Conservation (phyloP, 1,139 yeast genomes). For the Magnusiomyces sp. region DNA sequence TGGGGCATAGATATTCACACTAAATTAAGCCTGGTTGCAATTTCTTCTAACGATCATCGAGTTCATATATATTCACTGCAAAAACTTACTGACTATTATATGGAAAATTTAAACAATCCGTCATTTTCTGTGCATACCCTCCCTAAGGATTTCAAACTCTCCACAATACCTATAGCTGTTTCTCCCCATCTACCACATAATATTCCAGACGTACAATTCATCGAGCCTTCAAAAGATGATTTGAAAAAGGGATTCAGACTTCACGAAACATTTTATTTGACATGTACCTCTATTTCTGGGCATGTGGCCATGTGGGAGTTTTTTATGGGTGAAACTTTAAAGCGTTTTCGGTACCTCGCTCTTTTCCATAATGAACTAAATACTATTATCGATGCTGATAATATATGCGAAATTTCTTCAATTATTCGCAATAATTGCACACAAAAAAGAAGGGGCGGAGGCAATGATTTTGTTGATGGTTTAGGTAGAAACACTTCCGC, state of each 20-base stretch:
- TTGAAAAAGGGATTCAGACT: constrained; percentile 5
- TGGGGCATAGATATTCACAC: constrained; percentile 55
- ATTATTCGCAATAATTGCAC: too few relatives aligned
- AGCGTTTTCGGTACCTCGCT: too few relatives aligned
- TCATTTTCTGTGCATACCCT: background rate
- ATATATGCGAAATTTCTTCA: too few relatives aligned
- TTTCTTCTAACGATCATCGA: constrained; percentile 51
- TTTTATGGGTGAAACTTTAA: constrained; percentile 13
- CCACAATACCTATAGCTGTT: constrained; percentile 2
- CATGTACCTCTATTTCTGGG: constrained; percentile 24
- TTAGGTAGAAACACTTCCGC: too few relatives aligned
- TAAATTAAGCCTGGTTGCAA: constrained; percentile 37
- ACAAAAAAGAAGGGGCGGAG: too few relatives aligned
- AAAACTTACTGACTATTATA: too few relatives aligned
- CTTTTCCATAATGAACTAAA: too few relatives aligned
- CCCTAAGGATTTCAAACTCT: background rate
- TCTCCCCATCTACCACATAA: constrained; percentile 47
- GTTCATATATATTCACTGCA: constrained; percentile 37
- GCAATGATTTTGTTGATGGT: too few relatives aligned
- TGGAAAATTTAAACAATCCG: too few relatives aligned
- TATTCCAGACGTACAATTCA: constrained; percentile 48
- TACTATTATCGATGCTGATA: too few relatives aligned
- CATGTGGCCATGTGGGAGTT: constrained; percentile 25
- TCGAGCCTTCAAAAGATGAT: constrained; percentile 23
- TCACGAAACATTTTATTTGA: constrained; percentile 18